Evolutionary conservation across 257 asterid genomes (phyloP), one percentile per base, ranked within the genome.

Genomic region (Ballota nigra): DNA sequence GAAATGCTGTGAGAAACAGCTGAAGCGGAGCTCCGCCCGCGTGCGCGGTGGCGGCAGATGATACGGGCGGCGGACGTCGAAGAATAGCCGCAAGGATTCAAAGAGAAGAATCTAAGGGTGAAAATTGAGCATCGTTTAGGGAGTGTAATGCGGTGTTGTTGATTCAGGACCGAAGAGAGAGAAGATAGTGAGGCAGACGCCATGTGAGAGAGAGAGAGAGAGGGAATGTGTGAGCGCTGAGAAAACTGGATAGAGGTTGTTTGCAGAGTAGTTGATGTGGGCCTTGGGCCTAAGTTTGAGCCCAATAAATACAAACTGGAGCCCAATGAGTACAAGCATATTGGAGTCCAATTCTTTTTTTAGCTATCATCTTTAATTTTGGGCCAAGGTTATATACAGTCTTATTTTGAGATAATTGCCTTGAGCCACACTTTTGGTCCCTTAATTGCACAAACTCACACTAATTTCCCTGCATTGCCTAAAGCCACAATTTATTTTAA

Each of bases 141-240:
- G 69, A 85, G 81, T 43, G 76, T 79, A 69, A 83, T 69, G 79
- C 83, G 81, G 75, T 82, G 85, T 4, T 83, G 96, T 70, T 88
- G 95, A 68, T 78, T 82, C 40, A 87, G 75, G 59, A 86, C 79
- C 41, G 88, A 77, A 47, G 96, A 87, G 55, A 92, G 83, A 38
- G 96, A 83, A 49, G 82, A 60, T 4, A 86, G 83, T 47, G 90
- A 78, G 24, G 92, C 71, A 33, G 91, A 78, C 80, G 94, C 93
- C 93, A 87, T 81, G 79, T 26, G 75, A 63, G 22, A 6, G 31
- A 15, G 45, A 59, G 34, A 63, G n/a, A n/a, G 34, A 12, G 45
- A 18, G 6, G 15, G 60, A 53, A 18, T 56, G 83, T 6, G 68
- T 15, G 74, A 16, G 80, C 53, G 72, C 73, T 43, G 72, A 22